These are phyloP conservation scores for Malbranchea cinnamomea DNA, from an alignment of 2,329 filamentous ascomycete species.

Conservation along the genomic window DNA sequence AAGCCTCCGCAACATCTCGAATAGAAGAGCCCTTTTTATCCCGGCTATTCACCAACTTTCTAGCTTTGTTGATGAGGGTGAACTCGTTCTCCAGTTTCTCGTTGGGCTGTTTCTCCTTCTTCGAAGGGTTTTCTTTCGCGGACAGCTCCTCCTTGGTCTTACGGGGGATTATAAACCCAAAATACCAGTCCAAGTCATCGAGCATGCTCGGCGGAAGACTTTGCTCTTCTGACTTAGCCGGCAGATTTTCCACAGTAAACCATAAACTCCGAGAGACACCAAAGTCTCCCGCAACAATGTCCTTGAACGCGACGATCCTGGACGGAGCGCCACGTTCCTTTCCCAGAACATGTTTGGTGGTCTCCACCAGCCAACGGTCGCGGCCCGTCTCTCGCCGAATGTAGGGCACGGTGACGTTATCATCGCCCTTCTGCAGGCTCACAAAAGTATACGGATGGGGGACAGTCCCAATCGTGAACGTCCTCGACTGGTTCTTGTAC, in stretches of 20 bases:
- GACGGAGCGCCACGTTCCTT: conserved; percentile 45
- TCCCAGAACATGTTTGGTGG: conserved; percentile 56
- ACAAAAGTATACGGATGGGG: conserved; percentile 82
- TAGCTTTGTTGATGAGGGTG: conserved; percentile 35
- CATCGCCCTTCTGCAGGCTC: conserved; percentile 46
- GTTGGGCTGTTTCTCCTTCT: conserved; percentile 8
- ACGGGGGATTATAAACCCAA: conserved; percentile 68
- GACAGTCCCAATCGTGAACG: conserved; percentile 74
- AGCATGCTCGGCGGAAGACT: conserved; percentile 36
- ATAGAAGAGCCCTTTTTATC: conserved; percentile 24
- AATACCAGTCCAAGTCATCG: conserved; percentile 70
- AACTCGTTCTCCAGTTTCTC: conserved; percentile 28
- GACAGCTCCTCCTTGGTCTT: conserved; percentile 16
- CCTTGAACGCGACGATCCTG: conserved; percentile 63
- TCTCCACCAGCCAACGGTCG: conserved; percentile 61
- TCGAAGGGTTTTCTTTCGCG: conserved; percentile 2
- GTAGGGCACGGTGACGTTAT: conserved; percentile 46
- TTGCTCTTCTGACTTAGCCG: conserved; percentile 33
- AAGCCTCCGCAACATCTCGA: conserved; percentile 29
- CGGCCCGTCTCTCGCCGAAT: conserved; percentile 54
- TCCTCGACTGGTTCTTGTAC: conserved; percentile 55
- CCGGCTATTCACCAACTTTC: conserved; percentile 28
- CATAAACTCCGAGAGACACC: conserved; percentile 55
- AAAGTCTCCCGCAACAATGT: conserved; percentile 57
- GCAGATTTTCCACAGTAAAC: conserved; percentile 56